Base-by-base conservation (phyloP, 441 rosid species). In the Populus trichocarpa region DNA sequence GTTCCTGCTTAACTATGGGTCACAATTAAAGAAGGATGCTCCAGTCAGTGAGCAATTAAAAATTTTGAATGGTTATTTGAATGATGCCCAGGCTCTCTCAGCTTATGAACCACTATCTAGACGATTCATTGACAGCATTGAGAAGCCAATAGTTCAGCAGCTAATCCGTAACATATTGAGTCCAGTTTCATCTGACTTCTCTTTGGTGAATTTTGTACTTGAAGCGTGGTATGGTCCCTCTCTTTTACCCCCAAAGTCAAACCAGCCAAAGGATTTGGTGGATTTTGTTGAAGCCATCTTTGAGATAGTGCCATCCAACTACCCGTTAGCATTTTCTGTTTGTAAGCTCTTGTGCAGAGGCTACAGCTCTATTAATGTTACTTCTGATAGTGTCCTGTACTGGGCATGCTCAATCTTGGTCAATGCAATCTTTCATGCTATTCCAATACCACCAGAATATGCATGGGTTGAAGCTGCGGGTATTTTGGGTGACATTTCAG, bases 371-470 rank as follows among this genome's bases (percentile, higher is more conserved):
- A 14, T 61, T 7, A 70, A 77, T n/a, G 79, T 76, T 53, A 38
- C 82, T 77, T 80, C 86, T 23, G 79, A 85, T 14, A 78, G 97
- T 76, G 76, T 94, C 64, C 79, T 87, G 42, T 96, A 87, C 76
- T 94, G 98, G 99, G 90, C 93, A 10, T 81, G 91, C 85, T 84
- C 89, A 42, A 83, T 84, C 71, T 80, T 96, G 84, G 87, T 86
- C 10, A 84, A 81, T 46, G 78, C 97, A 13, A 72, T 96, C 53
- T 90, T 88, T 72, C 90, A 87, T 66, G 95, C 93, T 5, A 50
- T 94, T 42, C 98, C 98, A n/a, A 73, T 94, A 64, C 91, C 98
- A 69, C 98, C 98, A 0, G 99, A 93, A 86, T 85, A 70, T 77
- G 83, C 81, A 53, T 96, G 96, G 98, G 92, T 88, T 2, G 94